Conservation (phyloP, 768 basidiomycete genomes). For the Xerocomus brunneocitrinus region DNA sequence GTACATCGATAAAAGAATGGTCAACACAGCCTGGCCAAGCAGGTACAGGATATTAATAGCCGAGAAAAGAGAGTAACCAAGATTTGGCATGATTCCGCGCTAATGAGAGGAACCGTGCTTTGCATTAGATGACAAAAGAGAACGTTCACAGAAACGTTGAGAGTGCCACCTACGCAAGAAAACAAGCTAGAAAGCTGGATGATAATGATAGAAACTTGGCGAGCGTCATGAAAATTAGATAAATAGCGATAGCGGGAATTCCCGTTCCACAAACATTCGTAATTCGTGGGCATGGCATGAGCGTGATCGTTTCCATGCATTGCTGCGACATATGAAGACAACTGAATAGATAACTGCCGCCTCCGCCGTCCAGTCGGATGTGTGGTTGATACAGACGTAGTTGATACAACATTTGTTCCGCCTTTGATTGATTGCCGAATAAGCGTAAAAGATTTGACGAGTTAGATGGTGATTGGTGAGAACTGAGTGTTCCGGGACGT, state of each 20-base stretch:
- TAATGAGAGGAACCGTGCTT: conserved; percentile 3
- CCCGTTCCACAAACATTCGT: conserved; percentile 25
- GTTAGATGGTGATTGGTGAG: conserved; percentile 9
- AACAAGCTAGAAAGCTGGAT: conserved; percentile 18
- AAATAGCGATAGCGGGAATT: conserved; percentile 14
- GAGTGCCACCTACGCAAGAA: conserved; percentile 13
- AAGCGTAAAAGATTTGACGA: conserved; percentile 13
- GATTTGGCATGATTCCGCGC: conserved; percentile 3
- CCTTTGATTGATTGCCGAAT: conserved; percentile 21
- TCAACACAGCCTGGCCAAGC: conserved; percentile 22
- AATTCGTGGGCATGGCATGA: conserved; percentile 20
- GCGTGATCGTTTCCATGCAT: conserved; percentile 17
- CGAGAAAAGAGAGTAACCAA: conserved; percentile 9
- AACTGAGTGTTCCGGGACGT: conserved; percentile 6
- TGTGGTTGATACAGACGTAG: conserved; percentile 33
- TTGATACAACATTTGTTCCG: conserved; percentile 33
- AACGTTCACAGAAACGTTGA: conserved; percentile 4
- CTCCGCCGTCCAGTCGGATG: conserved; percentile 20
- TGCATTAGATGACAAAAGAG: not conserved
- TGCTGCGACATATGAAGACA: conserved; percentile 27
- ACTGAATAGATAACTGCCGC: conserved; percentile 28
- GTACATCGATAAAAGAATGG: conserved; percentile 14
- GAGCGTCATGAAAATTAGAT: conserved; percentile 16
- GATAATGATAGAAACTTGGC: conserved; percentile 27
- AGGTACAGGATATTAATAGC: conserved; percentile 9